Evolutionary conservation across 768 basidiomycete genomes (phyloP).

Genomic region (Mycena maculata): DNA sequence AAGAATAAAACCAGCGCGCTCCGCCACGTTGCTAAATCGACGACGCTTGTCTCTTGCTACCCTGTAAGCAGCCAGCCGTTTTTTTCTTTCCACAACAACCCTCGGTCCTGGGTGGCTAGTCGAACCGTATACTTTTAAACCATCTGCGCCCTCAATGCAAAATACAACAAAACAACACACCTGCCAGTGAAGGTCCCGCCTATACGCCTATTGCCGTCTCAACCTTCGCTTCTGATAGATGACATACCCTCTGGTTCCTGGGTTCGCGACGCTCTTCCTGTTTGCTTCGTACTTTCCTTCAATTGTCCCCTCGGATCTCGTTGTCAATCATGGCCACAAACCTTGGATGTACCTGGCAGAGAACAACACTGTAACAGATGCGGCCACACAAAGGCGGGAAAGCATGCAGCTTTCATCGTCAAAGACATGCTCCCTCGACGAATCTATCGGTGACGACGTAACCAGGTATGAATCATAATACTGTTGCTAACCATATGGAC

Average conservation of each 20-base stretch:
- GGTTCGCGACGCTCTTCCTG: background rate
- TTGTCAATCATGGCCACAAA: conserved; percentile 3
- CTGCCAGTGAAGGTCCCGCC: background rate
- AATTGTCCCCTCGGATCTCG: background rate
- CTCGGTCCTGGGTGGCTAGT: background rate
- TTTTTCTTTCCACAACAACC: background rate
- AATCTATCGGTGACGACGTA: conserved; percentile 2
- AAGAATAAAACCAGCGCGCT: background rate
- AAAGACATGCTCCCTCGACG: background rate
- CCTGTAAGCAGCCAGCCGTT: background rate
- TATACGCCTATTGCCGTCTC: conserved; percentile 2
- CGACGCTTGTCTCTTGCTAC: background rate
- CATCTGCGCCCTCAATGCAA: conserved; percentile 23
- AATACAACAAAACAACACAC: conserved; percentile 17
- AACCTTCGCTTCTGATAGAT: conserved; percentile 2
- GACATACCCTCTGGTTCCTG: conserved; percentile 4
- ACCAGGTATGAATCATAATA: conserved; percentile 1
- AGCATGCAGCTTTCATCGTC: background rate
- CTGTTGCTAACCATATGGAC: conserved; percentile 24
- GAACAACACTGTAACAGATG: background rate
- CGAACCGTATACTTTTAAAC: conserved; percentile 19
- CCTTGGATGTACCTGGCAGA: background rate
- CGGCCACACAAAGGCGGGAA: conserved; percentile 6
- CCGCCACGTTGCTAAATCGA: background rate
- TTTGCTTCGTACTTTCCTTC: background rate